These are phyloP conservation scores for Ustilago cynodontis DNA, from an alignment of 1,284 basidiomycete genomes.

Conservation along the genomic window DNA sequence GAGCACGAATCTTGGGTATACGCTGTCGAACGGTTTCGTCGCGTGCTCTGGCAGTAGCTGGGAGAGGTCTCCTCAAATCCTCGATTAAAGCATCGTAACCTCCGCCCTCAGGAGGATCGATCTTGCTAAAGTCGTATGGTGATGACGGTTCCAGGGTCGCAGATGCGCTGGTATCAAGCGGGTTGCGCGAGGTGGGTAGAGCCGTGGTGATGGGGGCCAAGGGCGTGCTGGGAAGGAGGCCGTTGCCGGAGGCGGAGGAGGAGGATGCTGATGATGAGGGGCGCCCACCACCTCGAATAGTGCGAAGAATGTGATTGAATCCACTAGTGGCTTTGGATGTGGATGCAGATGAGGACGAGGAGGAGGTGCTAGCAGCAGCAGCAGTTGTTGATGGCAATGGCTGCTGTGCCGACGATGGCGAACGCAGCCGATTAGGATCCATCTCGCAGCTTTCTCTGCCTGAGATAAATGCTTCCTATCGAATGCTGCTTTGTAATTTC, in stretches of 20 bases:
- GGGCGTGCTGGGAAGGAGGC: conserved; percentile 32
- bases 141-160: conserved; percentile 39
- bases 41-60: conserved; percentile 34
- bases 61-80: conserved; percentile 47
- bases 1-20: conserved; percentile 40
- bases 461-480: background rate
- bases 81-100: conserved; percentile 37
- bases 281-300: conserved; percentile 32
- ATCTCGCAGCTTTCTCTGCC: conserved; percentile 1
- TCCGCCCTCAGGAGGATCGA: conserved; percentile 37
- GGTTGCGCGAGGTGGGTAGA: conserved; percentile 26
- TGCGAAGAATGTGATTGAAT: conserved; percentile 48
- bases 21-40: conserved; percentile 46
- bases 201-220: conserved; percentile 48
- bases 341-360: conserved; percentile 17
- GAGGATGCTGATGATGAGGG: conserved; percentile 27
- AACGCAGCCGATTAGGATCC: conserved; percentile 40
- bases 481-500: background rate
- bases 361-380: conserved; percentile 4
- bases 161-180: conserved; percentile 18
- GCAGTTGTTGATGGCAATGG: conserved; percentile 19
- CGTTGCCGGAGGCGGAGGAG: conserved; percentile 20
- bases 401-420: conserved; percentile 25
- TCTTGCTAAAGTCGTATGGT: conserved; percentile 32
- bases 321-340: conserved; percentile 39